phyloP scores from a whole-genome alignment of 805 yeast genomes.

The Debaryomyces castellii region DNA sequence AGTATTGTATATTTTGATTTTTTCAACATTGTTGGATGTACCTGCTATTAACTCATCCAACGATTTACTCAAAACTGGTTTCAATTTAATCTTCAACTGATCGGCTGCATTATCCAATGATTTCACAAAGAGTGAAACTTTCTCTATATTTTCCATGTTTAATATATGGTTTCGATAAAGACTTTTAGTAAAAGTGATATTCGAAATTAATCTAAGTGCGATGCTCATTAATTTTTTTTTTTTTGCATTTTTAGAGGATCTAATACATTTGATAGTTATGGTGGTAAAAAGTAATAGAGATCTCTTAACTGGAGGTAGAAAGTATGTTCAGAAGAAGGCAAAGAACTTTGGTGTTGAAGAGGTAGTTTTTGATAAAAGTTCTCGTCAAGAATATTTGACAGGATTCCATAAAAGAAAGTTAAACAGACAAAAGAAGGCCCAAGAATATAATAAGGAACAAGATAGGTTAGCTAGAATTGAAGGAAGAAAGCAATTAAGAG shows the following conservation, averaged over 20 bases:
- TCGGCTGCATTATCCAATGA: slow-evolving; percentile 38
- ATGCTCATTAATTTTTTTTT: slow-evolving; percentile 12
- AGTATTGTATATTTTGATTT: slow-evolving; percentile 33
- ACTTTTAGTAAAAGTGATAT: neutral
- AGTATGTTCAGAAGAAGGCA: slow-evolving; percentile 67
- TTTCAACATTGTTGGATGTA: slow-evolving; percentile 23
- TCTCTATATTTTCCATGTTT: slow-evolving; percentile 47
- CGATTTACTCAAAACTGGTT: slow-evolving; percentile 35
- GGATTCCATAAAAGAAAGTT: slow-evolving; percentile 95
- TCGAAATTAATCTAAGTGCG: slow-evolving; percentile 5
- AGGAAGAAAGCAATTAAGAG: slow-evolving; percentile 69
- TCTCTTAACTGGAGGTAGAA: slow-evolving; percentile 83
- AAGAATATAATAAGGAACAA: slow-evolving; percentile 71
- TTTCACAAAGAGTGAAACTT: slow-evolving; percentile 37
- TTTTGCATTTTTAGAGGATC: neutral
- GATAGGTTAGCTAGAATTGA: slow-evolving; percentile 71
- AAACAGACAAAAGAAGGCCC: slow-evolving; percentile 84
- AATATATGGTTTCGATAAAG: neutral
- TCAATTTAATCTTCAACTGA: slow-evolving; percentile 32
- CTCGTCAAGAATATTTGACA: slow-evolving; percentile 81
- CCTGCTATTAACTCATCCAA: slow-evolving; percentile 37
- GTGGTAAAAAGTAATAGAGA: slow-evolving; percentile 62
- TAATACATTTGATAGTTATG: slow-evolving; percentile 13
- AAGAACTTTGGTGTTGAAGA: slow-evolving; percentile 74
- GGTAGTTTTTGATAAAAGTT: slow-evolving; percentile 77